A percentile compares a stretch with the other conserved stretches of the same genome.
Conservation (phyloP, 441 rosid genomes). For the Kokia cookei region DNA sequence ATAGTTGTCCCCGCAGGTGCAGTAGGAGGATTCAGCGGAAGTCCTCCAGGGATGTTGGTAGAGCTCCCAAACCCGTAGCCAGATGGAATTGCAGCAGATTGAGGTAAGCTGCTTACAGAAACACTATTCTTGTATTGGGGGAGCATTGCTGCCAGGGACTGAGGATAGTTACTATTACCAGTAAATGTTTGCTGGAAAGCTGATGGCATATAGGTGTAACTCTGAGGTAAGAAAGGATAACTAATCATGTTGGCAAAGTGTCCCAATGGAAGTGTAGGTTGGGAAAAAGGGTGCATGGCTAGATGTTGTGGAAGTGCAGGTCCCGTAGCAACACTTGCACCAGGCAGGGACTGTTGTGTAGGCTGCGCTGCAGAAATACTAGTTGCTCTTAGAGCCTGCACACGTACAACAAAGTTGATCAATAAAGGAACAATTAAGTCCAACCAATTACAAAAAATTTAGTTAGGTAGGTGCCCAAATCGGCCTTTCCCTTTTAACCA, state of each 20-base stretch:
- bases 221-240: slow-evolving; percentile 87
- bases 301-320: slow-evolving; percentile 85
- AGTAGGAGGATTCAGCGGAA: slow-evolving; percentile 59
- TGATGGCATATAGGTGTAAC: slow-evolving; percentile 87
- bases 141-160: slow-evolving; percentile 78
- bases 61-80: slow-evolving; percentile 89
- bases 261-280: slow-evolving; percentile 77
- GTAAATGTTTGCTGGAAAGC: slow-evolving; percentile 87
- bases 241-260: slow-evolving; percentile 86
- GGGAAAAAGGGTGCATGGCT: slow-evolving; percentile 89
- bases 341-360: slow-evolving; percentile 51
- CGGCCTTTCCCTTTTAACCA: neutral
- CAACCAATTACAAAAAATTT: neutral
- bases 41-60: slow-evolving; percentile 59
- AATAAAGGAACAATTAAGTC: neutral
- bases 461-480: neutral
- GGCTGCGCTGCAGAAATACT: slow-evolving; percentile 59
- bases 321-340: slow-evolving; percentile 65
- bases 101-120: slow-evolving; percentile 79
- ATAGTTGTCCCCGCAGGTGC: slow-evolving; percentile 63
- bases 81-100: slow-evolving; percentile 81
- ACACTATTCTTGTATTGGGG: slow-evolving; percentile 85
- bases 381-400: slow-evolving; percentile 62
- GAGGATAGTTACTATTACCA: slow-evolving; percentile 80
- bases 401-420: slow-evolving; percentile 8